These are phyloP conservation scores for Neltuma alba DNA, from an alignment of 306 rosid species.

Conservation along the genomic window DNA sequence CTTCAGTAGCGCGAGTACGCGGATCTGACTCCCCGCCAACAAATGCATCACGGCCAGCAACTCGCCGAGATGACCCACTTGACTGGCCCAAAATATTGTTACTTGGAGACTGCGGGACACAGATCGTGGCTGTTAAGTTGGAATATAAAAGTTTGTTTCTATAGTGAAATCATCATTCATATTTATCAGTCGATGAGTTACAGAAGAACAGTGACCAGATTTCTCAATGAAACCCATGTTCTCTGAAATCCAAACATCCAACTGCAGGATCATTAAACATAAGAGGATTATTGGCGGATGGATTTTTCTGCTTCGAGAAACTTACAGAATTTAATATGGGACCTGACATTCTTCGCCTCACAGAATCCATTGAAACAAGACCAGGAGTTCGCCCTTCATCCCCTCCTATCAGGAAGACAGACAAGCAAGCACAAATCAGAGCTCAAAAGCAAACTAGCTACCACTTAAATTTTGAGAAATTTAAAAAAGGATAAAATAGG, in stretches of 20 bases:
- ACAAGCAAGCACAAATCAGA: neutral
- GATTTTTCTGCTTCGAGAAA: constrained; percentile 63
- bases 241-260: constrained; percentile 40
- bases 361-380: constrained; percentile 61
- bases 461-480: neutral
- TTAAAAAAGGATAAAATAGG: neutral
- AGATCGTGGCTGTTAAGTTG: constrained; percentile 1
- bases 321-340: constrained; percentile 52
- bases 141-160: neutral
- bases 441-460: neutral
- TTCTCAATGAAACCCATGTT: constrained; percentile 4
- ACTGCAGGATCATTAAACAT: constrained; percentile 55
- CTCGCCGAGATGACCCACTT: constrained; percentile 76
- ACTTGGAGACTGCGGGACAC: constrained; percentile 52
- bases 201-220: constrained; percentile 11
- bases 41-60: constrained; percentile 65
- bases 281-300: constrained; percentile 48
- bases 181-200: constrained; percentile 1
- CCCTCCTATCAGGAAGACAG: constrained; percentile 46
- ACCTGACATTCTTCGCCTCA: constrained; percentile 65
- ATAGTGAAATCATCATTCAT: neutral
- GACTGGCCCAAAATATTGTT: constrained; percentile 60
- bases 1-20: constrained; percentile 58
- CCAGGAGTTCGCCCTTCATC: constrained; percentile 73
- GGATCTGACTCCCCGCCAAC: constrained; percentile 58